Percentiles rank a stretch among this genome's conserved stretches.
phyloP scores from a whole-genome alignment of 1,284 basidiomycete species.

The Pyrrhoderma lamaoense region DNA sequence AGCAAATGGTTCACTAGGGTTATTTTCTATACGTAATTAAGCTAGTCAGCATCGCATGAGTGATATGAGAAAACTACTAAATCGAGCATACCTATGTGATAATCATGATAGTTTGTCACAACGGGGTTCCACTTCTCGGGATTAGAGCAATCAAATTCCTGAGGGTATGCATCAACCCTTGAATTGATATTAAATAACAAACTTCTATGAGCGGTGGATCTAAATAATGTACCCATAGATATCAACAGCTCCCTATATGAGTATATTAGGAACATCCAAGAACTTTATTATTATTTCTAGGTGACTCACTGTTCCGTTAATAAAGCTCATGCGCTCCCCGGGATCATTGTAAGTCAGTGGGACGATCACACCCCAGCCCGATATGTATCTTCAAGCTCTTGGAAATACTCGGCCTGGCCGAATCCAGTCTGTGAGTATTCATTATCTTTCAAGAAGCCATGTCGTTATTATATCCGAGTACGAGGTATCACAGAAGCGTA shows the following conservation, averaged over 20 bases:
- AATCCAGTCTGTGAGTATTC: constrained; percentile 54
- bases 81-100: constrained; percentile 25
- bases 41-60: constrained; percentile 59
- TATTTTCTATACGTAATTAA: constrained; percentile 49
- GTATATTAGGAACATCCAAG: constrained; percentile 24
- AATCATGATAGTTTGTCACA: constrained; percentile 30
- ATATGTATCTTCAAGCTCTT: constrained; percentile 51
- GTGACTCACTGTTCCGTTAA: constrained; percentile 49
- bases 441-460: constrained; percentile 48
- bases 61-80: constrained; percentile 53
- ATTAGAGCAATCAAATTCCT: constrained; percentile 67
- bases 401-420: constrained; percentile 56
- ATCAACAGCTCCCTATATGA: constrained; percentile 51
- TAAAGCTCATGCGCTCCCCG: constrained; percentile 50
- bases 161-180: constrained; percentile 62
- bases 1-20: constrained; percentile 27
- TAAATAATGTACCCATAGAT: constrained; percentile 40
- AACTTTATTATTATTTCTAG: background rate
- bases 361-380: constrained; percentile 52
- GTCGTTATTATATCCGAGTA: background rate
- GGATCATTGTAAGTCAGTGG: constrained; percentile 72
- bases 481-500: constrained; percentile 24
- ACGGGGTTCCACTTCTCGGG: constrained; percentile 54
- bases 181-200: background rate
- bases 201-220: background rate